Percentiles rank a stretch among this genome's conserved stretches.
phyloP scores from a whole-genome alignment of 345 rosid genomes.

The Streptanthus diversifolius region DNA sequence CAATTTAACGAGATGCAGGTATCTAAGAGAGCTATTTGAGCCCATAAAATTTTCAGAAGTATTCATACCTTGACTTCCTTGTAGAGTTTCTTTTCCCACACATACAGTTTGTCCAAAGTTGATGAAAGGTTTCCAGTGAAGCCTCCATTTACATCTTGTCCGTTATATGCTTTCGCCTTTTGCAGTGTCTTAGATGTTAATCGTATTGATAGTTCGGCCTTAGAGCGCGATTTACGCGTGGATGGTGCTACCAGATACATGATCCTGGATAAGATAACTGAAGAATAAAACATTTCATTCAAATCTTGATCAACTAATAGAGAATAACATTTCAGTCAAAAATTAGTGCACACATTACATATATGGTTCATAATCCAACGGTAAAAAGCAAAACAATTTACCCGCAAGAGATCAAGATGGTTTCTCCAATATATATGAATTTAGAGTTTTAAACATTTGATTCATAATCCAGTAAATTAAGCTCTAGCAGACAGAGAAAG shows the following conservation, averaged over 20 bases:
- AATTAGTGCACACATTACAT: not conserved
- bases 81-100: constrained; percentile 81
- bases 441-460: not conserved
- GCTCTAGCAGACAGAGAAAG: not conserved
- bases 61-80: constrained; percentile 73
- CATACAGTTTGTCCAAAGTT: constrained; percentile 69
- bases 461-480: not conserved
- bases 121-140: constrained; percentile 61
- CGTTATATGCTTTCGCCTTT: constrained; percentile 55
- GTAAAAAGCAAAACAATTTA: not conserved
- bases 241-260: constrained; percentile 52
- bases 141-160: constrained; percentile 33
- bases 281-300: constrained; percentile 24
- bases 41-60: not conserved
- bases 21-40: not conserved
- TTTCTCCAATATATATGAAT: not conserved
- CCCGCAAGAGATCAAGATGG: not conserved
- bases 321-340: not conserved
- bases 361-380: not conserved
- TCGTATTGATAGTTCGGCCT: constrained; percentile 31
- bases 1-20: constrained; percentile 15
- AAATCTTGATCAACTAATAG: not conserved
- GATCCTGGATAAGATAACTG: constrained; percentile 76
- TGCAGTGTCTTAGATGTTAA: constrained; percentile 56
- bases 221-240: constrained; percentile 42